A percentile compares a stretch with the other conserved stretches of the same genome.
These are phyloP conservation scores for Aspergillus vadensis DNA, from an alignment of 2,329 filamentous ascomycete genomes.

Conservation along the genomic window DNA sequence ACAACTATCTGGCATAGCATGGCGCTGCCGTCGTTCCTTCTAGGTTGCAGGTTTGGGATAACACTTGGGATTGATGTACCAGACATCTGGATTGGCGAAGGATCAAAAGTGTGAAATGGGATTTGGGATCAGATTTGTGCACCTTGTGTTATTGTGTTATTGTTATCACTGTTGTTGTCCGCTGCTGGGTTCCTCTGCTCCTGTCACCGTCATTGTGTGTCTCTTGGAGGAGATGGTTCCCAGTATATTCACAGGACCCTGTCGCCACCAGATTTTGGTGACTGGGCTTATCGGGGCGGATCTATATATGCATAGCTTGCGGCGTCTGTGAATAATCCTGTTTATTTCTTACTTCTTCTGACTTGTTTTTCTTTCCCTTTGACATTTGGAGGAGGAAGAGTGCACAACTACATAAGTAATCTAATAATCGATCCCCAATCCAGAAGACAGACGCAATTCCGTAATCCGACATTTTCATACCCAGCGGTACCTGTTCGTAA, in stretches of 20 bases:
- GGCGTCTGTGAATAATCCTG: slow-evolving; percentile 23
- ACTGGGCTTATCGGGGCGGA: not conserved
- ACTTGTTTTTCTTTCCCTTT: too few relatives aligned
- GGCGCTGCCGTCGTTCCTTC: slow-evolving; percentile 42
- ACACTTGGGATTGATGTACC: slow-evolving; percentile 23
- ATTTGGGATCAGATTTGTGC: slow-evolving; percentile 2
- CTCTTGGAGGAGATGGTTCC: not conserved
- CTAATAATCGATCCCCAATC: not conserved
- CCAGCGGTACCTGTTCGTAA: too few relatives aligned
- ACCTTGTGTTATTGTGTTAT: not conserved
- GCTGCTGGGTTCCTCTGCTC: not conserved
- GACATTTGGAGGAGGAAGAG: not conserved
- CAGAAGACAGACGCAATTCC: too few relatives aligned
- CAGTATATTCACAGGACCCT: not conserved
- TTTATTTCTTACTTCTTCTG: not conserved
- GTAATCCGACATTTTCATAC: too few relatives aligned
- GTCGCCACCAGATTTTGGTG: not conserved
- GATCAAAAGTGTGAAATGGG: slow-evolving; percentile 22
- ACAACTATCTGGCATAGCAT: slow-evolving; percentile 40
- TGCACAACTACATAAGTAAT: not conserved
- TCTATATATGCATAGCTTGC: slow-evolving; percentile 28
- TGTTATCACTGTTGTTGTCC: not conserved
- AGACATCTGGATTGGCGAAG: slow-evolving; percentile 19
- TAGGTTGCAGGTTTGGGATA: slow-evolving; percentile 35
- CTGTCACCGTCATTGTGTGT: not conserved